Evolutionary conservation across 2,329 filamentous ascomycete species (phyloP).

Genomic region (Parasarocladium wereldwijsianum): DNA sequence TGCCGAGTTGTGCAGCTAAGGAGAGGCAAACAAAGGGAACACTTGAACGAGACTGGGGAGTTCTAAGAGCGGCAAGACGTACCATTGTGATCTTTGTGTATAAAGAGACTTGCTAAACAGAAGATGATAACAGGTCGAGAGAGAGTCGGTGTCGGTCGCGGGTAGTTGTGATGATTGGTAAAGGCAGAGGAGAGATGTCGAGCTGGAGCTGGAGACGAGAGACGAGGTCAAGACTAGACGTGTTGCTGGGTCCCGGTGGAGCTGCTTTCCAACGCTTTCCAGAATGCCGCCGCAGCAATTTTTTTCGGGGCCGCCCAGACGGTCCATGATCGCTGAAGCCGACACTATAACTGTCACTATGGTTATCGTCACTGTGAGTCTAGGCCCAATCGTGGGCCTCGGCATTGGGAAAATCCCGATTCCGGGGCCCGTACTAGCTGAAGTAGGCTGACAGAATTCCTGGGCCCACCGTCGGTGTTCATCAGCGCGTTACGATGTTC

Average conservation of each 20-base stretch:
- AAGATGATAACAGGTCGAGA: slow-evolving; percentile 2
- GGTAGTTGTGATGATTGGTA: slow-evolving; percentile 10
- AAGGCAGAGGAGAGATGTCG: slow-evolving; percentile 2
- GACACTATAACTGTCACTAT: too few species aligned
- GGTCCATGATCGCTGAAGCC: too few species aligned
- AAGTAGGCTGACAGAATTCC: too few species aligned
- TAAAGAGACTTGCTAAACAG: slow-evolving; percentile 1
- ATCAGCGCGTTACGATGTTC: too few species aligned
- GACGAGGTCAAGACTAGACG: too few species aligned
- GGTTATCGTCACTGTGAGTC: too few species aligned
- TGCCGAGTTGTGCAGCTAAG: too few species aligned
- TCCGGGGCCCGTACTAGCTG: too few species aligned
- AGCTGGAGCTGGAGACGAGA: too few species aligned
- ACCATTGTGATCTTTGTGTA: slow-evolving; percentile 10
- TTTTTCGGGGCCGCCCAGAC: slow-evolving; percentile 3
- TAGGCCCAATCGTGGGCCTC: background rate
- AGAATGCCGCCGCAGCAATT: slow-evolving; percentile 7
- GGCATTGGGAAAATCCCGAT: slow-evolving; percentile 5
- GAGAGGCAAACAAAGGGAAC: too few species aligned
- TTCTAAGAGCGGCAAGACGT: background rate
- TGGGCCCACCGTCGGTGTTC: too few species aligned
- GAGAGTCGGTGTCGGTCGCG: too few species aligned
- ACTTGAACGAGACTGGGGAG: background rate
- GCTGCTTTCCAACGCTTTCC: slow-evolving; percentile 9
- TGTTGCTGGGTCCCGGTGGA: slow-evolving; percentile 3